Base-by-base conservation (phyloP, 2,329 filamentous ascomycete genomes). In the Calonectria honghensis region DNA sequence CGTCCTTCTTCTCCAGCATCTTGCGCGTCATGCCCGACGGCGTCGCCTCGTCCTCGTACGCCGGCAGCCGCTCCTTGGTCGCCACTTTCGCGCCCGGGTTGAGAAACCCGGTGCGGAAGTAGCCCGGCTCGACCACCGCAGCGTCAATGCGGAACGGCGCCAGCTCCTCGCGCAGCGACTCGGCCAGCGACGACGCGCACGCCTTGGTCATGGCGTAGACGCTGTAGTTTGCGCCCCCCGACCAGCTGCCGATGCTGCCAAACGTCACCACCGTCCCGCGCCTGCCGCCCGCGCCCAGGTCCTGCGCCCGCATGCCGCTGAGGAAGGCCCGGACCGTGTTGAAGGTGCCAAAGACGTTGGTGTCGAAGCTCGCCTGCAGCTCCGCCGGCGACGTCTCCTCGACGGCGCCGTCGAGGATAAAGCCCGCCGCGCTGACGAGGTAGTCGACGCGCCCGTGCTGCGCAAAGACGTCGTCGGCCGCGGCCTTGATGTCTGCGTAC, bases 301-400 rank as follows among this genome's bases (percentile, higher is more conserved):
- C 48, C 68, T 86, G 85, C 14, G 80, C 82, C 16, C 90, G 86
- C 72, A 92, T 83, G 5, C 88, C 83, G 0, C 88, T 88, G 0
- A 90, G 77, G 6, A 90, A 86, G 0, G 89, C 88, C 7, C 87
- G 86, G 35, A 87, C 85, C 0, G 90, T 85, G 71, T 88, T 89
- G 67, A 90, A 80, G 10, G 84, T 81, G 3, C 89, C 90, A 75
- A 91, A 89, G 37, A 91, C 88, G 71, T 92, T 91, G 39, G 89
- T 89, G 78, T 88, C 85, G 80, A 90, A 90, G 14, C 81, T 76
- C 3, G 83, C 79, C 14, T 81, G 82, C 31, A 85, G 78, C 74
- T 88, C 86, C 45, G 85, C 76, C 1, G 82, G 79, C 3, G 82
- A 84, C 0, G 80, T 78, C 75, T 87, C 87, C 74, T 89, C 88